Conservation (phyloP, 1,284 basidiomycete species). For the Apiotrichum gracile region DNA sequence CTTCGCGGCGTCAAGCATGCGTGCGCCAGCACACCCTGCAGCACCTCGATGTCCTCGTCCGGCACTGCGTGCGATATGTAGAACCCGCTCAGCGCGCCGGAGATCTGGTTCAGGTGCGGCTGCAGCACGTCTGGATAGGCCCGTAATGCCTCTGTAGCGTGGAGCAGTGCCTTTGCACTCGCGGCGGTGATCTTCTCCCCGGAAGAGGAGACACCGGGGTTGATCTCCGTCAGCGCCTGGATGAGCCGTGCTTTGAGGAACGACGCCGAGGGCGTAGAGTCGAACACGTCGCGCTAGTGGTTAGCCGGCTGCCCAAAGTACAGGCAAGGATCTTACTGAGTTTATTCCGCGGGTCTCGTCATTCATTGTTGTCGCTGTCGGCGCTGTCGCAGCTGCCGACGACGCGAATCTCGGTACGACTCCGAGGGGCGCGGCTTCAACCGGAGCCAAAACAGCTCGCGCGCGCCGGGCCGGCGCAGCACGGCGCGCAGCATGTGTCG, state of each 20-base stretch:
- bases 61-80: slow-evolving; percentile 2
- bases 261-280: not conserved
- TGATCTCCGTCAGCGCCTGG: slow-evolving; percentile 5
- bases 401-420: not conserved
- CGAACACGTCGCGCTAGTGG: not conserved
- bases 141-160: not conserved
- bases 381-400: not conserved
- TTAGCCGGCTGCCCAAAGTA: not conserved
- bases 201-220: not conserved
- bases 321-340: not conserved
- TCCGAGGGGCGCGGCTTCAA: not conserved
- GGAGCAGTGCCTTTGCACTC: not conserved
- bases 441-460: not conserved
- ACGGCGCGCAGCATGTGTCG: not conserved
- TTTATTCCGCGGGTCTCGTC: not conserved
- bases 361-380: not conserved
- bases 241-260: slow-evolving; percentile 8
- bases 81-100: slow-evolving; percentile 1
- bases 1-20: slow-evolving; percentile 4
- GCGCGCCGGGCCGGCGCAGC: not conserved
- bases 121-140: slow-evolving; percentile 2
- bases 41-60: not conserved
- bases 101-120: slow-evolving; percentile 4
- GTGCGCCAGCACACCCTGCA: slow-evolving; percentile 4
- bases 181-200: not conserved